Conservation (phyloP, 768 basidiomycete species). For the Termitomyces eurrhizus region DNA sequence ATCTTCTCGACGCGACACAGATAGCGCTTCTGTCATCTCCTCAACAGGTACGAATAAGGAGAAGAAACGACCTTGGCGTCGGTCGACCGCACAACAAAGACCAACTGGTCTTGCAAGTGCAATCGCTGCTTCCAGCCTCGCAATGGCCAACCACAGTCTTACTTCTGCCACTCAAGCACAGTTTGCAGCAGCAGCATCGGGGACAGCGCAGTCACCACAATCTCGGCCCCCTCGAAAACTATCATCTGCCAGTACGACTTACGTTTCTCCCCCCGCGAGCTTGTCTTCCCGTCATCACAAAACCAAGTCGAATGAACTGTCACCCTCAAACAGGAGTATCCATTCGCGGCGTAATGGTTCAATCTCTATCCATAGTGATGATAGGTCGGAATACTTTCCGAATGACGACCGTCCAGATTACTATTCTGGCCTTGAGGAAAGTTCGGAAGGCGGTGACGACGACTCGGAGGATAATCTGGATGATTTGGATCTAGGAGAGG, state of each 20-base stretch:
- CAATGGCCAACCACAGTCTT: constrained; percentile 58
- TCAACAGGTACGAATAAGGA: constrained; percentile 21
- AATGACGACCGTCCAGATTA: constrained; percentile 31
- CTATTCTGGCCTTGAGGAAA: constrained; percentile 37
- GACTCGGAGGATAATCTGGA: constrained; percentile 33
- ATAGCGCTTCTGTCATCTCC: constrained; percentile 22
- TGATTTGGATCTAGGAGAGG: constrained; percentile 51
- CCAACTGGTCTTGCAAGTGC: constrained; percentile 64
- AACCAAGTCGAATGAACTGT: constrained; percentile 26
- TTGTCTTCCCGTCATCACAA: constrained; percentile 23
- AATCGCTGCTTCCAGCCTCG: constrained; percentile 60
- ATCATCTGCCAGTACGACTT: constrained; percentile 17
- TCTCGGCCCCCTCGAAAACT: constrained; percentile 5
- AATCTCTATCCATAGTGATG: constrained; percentile 28
- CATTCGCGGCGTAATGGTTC: constrained; percentile 12
- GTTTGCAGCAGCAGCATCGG: constrained; percentile 27
- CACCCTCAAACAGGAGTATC: constrained; percentile 27
- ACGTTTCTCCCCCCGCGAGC: constrained; percentile 24
- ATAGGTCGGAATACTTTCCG: constrained; percentile 26
- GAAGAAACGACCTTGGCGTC: constrained; percentile 42
- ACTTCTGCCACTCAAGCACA: constrained; percentile 44
- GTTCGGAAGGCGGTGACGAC: constrained; percentile 26
- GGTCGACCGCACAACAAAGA: constrained; percentile 37
- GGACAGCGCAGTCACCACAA: constrained; percentile 10
- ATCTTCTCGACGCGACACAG: constrained; percentile 18